phyloP scores from a whole-genome alignment of 192 early-diverging fungal genomes.

The Coemansia pectinata region DNA sequence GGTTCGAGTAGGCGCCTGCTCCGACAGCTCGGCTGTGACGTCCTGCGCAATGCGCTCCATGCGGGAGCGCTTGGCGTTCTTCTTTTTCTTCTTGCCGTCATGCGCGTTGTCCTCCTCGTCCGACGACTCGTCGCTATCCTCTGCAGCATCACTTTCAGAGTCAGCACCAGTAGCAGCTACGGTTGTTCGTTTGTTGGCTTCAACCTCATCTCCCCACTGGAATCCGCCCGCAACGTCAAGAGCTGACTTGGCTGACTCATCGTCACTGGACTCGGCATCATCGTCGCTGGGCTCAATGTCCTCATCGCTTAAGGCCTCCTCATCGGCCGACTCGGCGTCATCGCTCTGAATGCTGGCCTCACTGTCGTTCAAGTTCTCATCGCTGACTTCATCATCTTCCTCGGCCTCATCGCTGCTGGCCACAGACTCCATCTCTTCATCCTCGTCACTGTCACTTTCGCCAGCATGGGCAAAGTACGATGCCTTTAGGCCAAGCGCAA shows the following conservation, averaged over 20 bases:
- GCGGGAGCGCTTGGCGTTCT: conserved; percentile 58
- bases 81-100: conserved; percentile 12
- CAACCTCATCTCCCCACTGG: conserved; percentile 56
- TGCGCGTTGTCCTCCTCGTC: conserved; percentile 49
- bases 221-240: conserved; percentile 50
- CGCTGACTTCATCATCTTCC: conserved; percentile 18
- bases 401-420: conserved; percentile 19
- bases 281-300: not conserved
- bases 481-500: conserved; percentile 81
- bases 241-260: conserved; percentile 12
- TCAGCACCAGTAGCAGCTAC: conserved; percentile 9
- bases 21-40: conserved; percentile 65
- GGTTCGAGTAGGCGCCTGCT: conserved; percentile 71
- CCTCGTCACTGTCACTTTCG: conserved; percentile 48
- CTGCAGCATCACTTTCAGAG: conserved; percentile 34
- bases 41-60: conserved; percentile 65
- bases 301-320: not conserved
- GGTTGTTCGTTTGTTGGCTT: conserved; percentile 36
- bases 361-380: conserved; percentile 13
- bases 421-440: conserved; percentile 15
- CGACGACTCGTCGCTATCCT: conserved; percentile 48
- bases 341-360: conserved; percentile 1
- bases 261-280: conserved; percentile 8
- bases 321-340: not conserved
- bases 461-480: conserved; percentile 71